phyloP scores from a whole-genome alignment of 2,329 filamentous ascomycete genomes.

The Mycogone perniciosa region DNA sequence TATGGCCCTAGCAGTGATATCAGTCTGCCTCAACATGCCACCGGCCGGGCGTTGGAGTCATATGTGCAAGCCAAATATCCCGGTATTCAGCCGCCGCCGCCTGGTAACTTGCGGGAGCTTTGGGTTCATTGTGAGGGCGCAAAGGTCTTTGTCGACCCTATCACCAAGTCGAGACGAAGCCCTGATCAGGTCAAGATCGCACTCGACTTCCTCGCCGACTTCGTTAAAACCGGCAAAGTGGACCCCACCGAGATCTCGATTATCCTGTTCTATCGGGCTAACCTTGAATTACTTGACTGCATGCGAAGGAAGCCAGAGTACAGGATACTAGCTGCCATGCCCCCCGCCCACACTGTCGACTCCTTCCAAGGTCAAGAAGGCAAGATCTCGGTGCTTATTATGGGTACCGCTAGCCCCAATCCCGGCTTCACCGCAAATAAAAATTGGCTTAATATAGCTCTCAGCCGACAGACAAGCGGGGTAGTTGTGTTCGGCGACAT shows the following conservation, averaged over 20 bases:
- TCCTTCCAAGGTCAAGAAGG: conserved; percentile 20
- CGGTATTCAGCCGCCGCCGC: neutral
- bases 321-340: conserved; percentile 10
- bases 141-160: neutral
- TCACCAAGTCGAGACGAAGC: conserved; percentile 11
- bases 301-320: conserved; percentile 10
- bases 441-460: conserved; percentile 15
- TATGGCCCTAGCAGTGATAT: conserved; percentile 9
- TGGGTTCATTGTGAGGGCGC: conserved; percentile 18
- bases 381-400: conserved; percentile 17
- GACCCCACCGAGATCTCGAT: conserved; percentile 12
- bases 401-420: conserved; percentile 12
- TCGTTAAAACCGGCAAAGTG: conserved; percentile 9
- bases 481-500: conserved; percentile 18
- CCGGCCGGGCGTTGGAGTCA: neutral
- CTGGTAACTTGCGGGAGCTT: conserved; percentile 9
- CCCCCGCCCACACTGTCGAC: conserved; percentile 13
- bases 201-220: conserved; percentile 14
- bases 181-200: conserved; percentile 15
- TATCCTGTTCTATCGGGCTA: conserved; percentile 16
- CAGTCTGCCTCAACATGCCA: neutral
- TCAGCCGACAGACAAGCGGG: conserved; percentile 15
- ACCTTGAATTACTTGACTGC: conserved; percentile 8
- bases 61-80: conserved; percentile 7
- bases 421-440: conserved; percentile 13